Evolutionary conservation across 164 flowering plant species (phyloP), one percentile per base, ranked within the genome.

Genomic region (Pachysandra terminalis): DNA sequence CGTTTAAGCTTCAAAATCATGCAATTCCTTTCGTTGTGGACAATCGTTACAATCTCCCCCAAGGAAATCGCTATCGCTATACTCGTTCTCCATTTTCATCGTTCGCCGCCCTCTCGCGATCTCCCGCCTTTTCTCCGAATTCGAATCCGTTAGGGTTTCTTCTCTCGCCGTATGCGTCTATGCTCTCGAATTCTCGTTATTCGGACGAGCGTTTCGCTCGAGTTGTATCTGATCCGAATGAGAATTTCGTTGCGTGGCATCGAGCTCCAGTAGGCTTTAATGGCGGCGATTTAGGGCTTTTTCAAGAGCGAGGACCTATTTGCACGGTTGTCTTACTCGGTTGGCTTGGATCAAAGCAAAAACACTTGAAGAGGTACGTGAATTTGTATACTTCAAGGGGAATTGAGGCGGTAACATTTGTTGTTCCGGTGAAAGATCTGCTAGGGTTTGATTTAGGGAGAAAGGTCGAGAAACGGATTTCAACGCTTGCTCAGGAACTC

Each of bases 271-370:
- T 19, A 19, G 63, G 51, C 22, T 56, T 23, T 19, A 25, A 32
- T 22, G 72, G 73, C 2, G 65, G 66, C 0, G 51, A 65, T 13
- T 23, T 28, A 10, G 74, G 70, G 56, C 4, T 55, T 53, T n/a
- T 59, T 0, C 55, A 66, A 12, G 69, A 58, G 27, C 61, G 68
- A 66, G 68, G 69, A 51, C 73, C 78, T 3, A 77, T 53, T 28
- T 77, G 77, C 55, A 81, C 92, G 16, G 96, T 84, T 57, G 97
- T 95, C 68, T 51, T 95, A 76, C 61, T 95, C 63, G 99, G 99
- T 9, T 95, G 98, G 99, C 82, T 96, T 5, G 99, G 97, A 17
- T 86, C 97, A 8, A 79, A 82, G 81, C 73, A 62, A 61, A 93
- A 86, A 79, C 95, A 96, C 58, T 74, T 96, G 75, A 88, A 67